phyloP scores from a whole-genome alignment of 768 basidiomycete species.

The Rhodotorula diobovata region DNA sequence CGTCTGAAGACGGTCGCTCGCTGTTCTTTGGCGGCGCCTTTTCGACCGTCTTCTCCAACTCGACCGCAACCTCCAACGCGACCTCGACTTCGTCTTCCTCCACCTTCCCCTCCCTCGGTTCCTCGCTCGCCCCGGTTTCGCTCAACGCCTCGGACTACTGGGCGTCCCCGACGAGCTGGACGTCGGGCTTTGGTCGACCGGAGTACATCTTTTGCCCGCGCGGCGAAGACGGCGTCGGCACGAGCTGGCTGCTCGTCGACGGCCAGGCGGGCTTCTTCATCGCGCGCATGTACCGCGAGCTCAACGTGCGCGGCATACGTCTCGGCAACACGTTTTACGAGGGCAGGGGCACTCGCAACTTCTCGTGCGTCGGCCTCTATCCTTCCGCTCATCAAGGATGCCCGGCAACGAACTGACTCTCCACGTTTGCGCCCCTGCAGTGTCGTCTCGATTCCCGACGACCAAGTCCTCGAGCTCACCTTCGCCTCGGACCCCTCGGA shows the following conservation, averaged over 20 bases:
- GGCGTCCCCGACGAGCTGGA: conserved; percentile 41
- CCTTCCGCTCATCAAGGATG: neutral
- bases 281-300: conserved; percentile 66
- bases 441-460: conserved; percentile 71
- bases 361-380: conserved; percentile 54
- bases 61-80: conserved; percentile 60
- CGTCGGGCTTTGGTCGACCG: conserved; percentile 37
- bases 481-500: conserved; percentile 58
- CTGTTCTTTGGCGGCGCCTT: conserved; percentile 88
- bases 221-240: conserved; percentile 65
- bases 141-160: conserved; percentile 44
- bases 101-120: conserved; percentile 61
- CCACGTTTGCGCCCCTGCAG: conserved; percentile 9
- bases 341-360: conserved; percentile 76
- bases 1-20: conserved; percentile 65
- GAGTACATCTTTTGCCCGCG: conserved; percentile 73
- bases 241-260: conserved; percentile 78
- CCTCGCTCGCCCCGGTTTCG: conserved; percentile 50
- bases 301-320: conserved; percentile 72
- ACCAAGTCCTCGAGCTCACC: conserved; percentile 67
- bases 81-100: conserved; percentile 66
- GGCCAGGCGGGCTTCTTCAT: conserved; percentile 68
- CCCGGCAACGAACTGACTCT: neutral
- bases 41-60: conserved; percentile 56
- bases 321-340: conserved; percentile 84